Conservation (phyloP, 805 yeast species). For the Candida tammaniensis region DNA sequence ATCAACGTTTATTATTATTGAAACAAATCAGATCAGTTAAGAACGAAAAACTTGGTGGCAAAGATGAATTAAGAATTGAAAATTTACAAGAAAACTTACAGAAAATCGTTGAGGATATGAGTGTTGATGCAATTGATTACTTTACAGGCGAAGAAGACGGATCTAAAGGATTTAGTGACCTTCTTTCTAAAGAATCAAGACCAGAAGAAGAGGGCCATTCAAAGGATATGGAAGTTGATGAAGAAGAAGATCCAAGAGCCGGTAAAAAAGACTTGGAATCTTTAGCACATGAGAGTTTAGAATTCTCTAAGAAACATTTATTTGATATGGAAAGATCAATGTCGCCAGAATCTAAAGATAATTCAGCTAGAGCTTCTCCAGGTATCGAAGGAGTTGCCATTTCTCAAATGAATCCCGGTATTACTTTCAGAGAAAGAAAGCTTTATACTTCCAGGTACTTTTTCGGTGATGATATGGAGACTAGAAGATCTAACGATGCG, state of each 20-base stretch:
- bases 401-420: constrained; percentile 51
- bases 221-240: constrained; percentile 5
- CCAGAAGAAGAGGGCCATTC: constrained; percentile 12
- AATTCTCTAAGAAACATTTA: constrained; percentile 7
- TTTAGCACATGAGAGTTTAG: constrained; percentile 6
- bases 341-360: constrained; percentile 20
- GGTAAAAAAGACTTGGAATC: background rate
- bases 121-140: constrained; percentile 18
- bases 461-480: constrained; percentile 55
- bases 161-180: no score
- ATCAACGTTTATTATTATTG: constrained; percentile 32
- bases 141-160: constrained; percentile 23
- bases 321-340: constrained; percentile 13
- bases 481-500: constrained; percentile 31
- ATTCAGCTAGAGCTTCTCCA: constrained; percentile 45
- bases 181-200: constrained; percentile 1
- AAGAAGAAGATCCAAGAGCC: constrained; percentile 1
- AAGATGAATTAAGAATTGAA: constrained; percentile 24
- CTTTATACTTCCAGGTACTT: constrained; percentile 63
- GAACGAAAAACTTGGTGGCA: constrained; percentile 13
- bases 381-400: constrained; percentile 40
- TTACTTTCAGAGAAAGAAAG: constrained; percentile 58
- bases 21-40: constrained; percentile 29
- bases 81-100: constrained; percentile 32
- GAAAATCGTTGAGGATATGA: constrained; percentile 30